Conservation (phyloP, 73 alveolate species). For the Paramecium caudatum region DNA sequence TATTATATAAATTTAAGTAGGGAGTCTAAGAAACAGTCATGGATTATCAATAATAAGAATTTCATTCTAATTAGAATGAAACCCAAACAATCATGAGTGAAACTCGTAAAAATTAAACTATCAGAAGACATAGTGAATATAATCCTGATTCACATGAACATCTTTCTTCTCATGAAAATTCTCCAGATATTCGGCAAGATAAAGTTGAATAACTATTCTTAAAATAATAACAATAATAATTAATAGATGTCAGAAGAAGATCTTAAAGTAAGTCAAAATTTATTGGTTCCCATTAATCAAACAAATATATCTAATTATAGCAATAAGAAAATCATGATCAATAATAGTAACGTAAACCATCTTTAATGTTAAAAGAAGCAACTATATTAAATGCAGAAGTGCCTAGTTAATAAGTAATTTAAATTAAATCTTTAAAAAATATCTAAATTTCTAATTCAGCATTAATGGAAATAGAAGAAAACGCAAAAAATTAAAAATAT, state of each 20-base stretch:
- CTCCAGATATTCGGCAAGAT: not conserved
- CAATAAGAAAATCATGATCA: no score
- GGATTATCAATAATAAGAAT: not conserved
- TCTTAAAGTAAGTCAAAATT: no score
- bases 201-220: no score
- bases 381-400: not conserved
- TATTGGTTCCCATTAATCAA: no score
- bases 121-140: constrained; percentile 1
- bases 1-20: not conserved
- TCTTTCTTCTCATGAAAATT: not conserved
- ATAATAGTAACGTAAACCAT: no score
- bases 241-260: no score
- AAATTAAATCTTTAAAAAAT: not conserved
- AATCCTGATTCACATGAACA: not conserved
- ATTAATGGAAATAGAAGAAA: not conserved
- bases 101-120: constrained; percentile 16
- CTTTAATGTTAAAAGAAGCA: not conserved
- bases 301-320: not conserved
- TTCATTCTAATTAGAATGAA: not conserved
- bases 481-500: not conserved
- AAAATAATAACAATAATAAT: no score
- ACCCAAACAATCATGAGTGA: constrained; percentile 8
- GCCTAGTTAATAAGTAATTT: not conserved
- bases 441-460: not conserved
- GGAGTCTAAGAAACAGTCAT: not conserved